phyloP scores from a whole-genome alignment of 1,284 basidiomycete genomes.

The Microbotryomycetes sp. region DNA sequence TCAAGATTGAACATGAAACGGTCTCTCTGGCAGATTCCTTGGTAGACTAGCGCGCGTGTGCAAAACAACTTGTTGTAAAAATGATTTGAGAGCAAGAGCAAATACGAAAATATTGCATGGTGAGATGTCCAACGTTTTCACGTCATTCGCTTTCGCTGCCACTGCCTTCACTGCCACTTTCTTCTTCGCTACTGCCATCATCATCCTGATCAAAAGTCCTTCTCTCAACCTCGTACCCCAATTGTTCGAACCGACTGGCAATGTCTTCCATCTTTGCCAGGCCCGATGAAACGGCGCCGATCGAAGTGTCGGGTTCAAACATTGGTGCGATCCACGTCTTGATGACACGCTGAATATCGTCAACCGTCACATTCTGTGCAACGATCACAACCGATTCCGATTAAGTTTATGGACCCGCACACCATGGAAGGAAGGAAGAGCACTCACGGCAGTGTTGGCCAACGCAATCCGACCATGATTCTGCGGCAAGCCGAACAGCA shows the following conservation, averaged over 20 bases:
- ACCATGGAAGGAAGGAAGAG: not conserved
- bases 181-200: constrained; percentile 34
- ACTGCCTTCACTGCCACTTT: not conserved
- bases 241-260: constrained; percentile 53
- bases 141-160: not conserved
- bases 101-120: too few species aligned
- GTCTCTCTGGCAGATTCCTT: too few species aligned
- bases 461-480: constrained; percentile 66
- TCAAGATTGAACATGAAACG: not conserved
- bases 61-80: too few species aligned
- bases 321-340: constrained; percentile 74
- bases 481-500: constrained; percentile 68
- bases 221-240: constrained; percentile 73
- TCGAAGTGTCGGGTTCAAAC: constrained; percentile 68
- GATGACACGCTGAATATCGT: constrained; percentile 64
- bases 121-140: not conserved
- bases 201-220: constrained; percentile 54
- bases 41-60: too few species aligned
- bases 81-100: too few species aligned
- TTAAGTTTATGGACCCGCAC: not conserved
- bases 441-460: constrained; percentile 54
- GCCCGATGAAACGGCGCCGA: constrained; percentile 74
- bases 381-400: too few species aligned
- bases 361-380: constrained; percentile 61
- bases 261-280: constrained; percentile 73